Evolutionary conservation across 208 protist genomes (phyloP), one percentile per base, ranked within the genome.

Genomic region (Vickermania spadyakhi): DNA sequence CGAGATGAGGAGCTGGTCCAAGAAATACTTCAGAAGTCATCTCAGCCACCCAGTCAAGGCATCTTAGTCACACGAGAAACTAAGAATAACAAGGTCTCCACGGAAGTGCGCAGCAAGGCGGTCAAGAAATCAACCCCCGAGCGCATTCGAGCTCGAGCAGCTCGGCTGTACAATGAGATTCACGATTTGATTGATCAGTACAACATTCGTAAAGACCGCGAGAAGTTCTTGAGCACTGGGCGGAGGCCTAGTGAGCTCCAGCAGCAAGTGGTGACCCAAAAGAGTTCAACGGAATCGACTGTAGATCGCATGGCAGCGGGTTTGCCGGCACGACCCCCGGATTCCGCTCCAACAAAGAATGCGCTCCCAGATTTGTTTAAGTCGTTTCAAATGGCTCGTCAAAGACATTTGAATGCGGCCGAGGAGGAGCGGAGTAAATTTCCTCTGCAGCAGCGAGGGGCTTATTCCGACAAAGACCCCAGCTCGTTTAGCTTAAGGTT

Each of bases 401-500:
- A 56, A 18, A 70, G 62, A 29, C 75, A 88, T 59, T 55, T 92
- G 5, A n/a, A 70, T 41, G 74, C 78, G 56, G 64, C 76, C 49
- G 70, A 87, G 60, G 29, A 62, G 31, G 75, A 81, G 57, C 76
- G 72, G 58, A 79, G 56, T 7, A 58, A 68, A 29, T 81, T 82
- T 45, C 68, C 75, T 0, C 28, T 68, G 2, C 64, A 67, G 51
- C 62, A 60, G 41, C 65, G 64, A 23, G 49, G 60, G 13, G 27
- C 36, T 18, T 66, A 77, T 31, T 70, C 73, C 18, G 52, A 72
- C 52, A 81, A 76, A 30, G 68, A 87, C 57, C 79, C 80, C 2
- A 69, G 73, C 56, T 73, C 73, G 4, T 91, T 91, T 58, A 83
- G 79, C 28, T 68, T 76, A 23, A 79, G 84, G 25, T 91, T 91